phyloP scores from a whole-genome alignment of 257 asterid genomes.

The Solanum pinnatisectum region DNA sequence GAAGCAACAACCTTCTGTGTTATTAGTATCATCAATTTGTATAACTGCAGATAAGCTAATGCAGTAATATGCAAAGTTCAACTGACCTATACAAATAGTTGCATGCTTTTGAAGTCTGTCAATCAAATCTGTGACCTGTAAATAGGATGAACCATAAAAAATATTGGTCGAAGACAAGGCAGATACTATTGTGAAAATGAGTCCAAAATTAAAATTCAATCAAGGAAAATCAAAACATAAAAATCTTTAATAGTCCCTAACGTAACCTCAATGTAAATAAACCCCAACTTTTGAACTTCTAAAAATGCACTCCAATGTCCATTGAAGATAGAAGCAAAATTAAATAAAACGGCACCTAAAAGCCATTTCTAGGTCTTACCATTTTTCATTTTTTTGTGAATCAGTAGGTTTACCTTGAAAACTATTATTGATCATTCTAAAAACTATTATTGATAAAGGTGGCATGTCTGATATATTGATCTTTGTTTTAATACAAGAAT shows the following conservation, averaged over 20 bases:
- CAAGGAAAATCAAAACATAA: not conserved
- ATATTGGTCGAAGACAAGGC: not conserved
- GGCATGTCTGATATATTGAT: not conserved
- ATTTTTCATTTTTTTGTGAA: not conserved
- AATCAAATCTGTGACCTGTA: constrained; percentile 72
- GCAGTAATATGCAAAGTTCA: not conserved
- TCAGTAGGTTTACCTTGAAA: not conserved
- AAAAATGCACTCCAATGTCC: not conserved
- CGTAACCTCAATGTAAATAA: not conserved
- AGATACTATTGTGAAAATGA: not conserved
- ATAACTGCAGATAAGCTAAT: not conserved
- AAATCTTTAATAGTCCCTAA: not conserved
- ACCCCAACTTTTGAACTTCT: not conserved
- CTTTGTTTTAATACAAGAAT: not conserved
- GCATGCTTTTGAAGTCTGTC: constrained; percentile 60
- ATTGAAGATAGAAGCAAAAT: not conserved
- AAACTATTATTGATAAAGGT: not conserved
- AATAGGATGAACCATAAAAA: constrained; percentile 7
- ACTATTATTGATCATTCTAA: not conserved
- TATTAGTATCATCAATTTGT: not conserved
- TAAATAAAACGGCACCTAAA: not conserved
- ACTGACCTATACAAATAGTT: constrained; percentile 50
- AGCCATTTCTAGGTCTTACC: not conserved
- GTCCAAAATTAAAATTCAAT: not conserved
- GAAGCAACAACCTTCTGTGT: not conserved